Evolutionary conservation across 352 stramenopile genomes (phyloP), one percentile per base, ranked within the genome.

Genomic region (Plasmopara viticola): DNA sequence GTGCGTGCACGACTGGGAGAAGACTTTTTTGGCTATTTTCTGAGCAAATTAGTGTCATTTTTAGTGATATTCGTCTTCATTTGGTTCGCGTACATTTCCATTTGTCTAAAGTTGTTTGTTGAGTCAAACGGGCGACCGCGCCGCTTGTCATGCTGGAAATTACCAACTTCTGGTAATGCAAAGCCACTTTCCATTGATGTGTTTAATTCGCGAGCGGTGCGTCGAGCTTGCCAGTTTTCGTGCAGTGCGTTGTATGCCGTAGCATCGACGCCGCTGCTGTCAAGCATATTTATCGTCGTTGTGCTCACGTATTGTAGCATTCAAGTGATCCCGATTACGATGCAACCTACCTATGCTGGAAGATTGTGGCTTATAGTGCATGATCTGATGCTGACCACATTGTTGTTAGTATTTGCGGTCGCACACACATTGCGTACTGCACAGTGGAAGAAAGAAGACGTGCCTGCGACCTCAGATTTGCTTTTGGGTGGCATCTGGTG

Each of bases 121-220:
- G 76, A 87, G 47, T 72, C 76, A 5, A 86, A 78, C 44, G 77
- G 75, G 29, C 76, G 78, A 3, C 70, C 66, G 28, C 74, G 76
- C 0, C 72, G 76, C 5, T 50, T 87, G 18, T 90, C 80, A 9
- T 85, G 69, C 35, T 86, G 67, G 64, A 66, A 69, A 0, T 46
- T 87, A 8, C 77, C 78, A 0, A 74, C 71, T 28, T 74, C 75
- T 20, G 63, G 64, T 25, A 85, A 84, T 41, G 64, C 74, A 20
- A 60, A 74, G 40, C 58, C 74, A 15, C 54, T 87, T 13, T 75
- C 63, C 0, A 74, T 86, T 43, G 77, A 90, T 46, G 64, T 88
- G 39, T 81, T 88, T 44, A 87, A 88, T 59, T 86, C 78, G 35
- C 67, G 70, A 12, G 72, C 86, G 15, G 77, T 87, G 48, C 75